Evolutionary conservation across 2,329 filamentous ascomycete genomes (phyloP), one percentile per base, ranked within the genome.

Genomic region (Nigrospora osmanthi): DNA sequence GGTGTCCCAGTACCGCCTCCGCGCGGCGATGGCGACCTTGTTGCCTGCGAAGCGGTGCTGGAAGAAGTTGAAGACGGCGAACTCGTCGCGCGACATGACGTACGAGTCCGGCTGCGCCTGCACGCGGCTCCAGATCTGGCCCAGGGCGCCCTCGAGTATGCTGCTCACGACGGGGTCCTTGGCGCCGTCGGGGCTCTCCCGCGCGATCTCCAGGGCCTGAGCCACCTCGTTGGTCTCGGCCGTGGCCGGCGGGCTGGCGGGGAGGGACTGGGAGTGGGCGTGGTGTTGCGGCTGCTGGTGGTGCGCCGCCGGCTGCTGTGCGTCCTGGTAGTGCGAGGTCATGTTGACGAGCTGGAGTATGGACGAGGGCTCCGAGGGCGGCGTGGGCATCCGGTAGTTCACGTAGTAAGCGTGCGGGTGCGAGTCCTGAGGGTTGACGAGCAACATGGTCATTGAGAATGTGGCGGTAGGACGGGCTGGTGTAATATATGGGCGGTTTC

Each of bases 11-110:
- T 72, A 80, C 47, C 74, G 64, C 53, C 61, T 70, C 49, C 68
- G 66, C 15, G 76, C 76, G 34, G 60, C 63, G n/a, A 66, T 58
- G 35, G 72, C 72, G n/a, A 67, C 54, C 51, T 67, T 58, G 51
- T 75, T 62, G 48, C 78, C 76, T 30, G 68, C 62, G 58, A 85
- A 89, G 11, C 83, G 77, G 50, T 76, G 66, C 50, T 86, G 83
- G 63, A 85, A 91, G 64, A 84, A 91, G 70, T 93, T 94, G 78
- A 94, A 89, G 48, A 94, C 75, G 44, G 86, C 80, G 58, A 93
- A 94, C 66, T 95, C 88, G 63, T 88, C 81, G 50, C 76, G 72
- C 32, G 72, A 80, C 70, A 94, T 81, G 51, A 93, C 65, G 63
- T 91, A 94, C n/a, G 71, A 70, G 42, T 76, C 66, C 1, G 85